phyloP scores from a whole-genome alignment of 805 yeast species.

The Zygosaccharomyces bailii region DNA sequence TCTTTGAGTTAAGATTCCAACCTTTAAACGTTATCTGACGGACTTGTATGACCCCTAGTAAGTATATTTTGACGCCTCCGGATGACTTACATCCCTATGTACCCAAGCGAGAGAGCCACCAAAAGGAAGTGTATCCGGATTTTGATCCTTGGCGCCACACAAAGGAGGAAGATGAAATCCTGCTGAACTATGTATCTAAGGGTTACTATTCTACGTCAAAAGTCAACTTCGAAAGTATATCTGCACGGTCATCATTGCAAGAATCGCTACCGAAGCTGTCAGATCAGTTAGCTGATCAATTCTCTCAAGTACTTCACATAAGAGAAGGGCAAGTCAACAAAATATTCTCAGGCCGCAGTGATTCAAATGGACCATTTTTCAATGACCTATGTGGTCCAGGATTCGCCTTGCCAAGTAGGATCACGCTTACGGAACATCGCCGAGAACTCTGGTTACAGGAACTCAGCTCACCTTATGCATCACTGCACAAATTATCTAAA shows the following conservation, averaged over 20 bases:
- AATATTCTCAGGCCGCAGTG: conserved; percentile 20
- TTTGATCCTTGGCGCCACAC: conserved; percentile 37
- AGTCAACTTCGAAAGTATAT: conserved; percentile 37
- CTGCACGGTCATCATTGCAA: conserved; percentile 37
- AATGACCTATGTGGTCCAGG: conserved; percentile 33
- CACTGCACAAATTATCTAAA: conserved; percentile 64
- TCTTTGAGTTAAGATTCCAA: too few relatives aligned
- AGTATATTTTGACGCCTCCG: conserved; percentile 34
- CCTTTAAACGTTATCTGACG: conserved; percentile 1
- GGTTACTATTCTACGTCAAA: conserved; percentile 35
- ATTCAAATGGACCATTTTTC: conserved; percentile 11
- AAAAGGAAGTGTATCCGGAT: conserved; percentile 30
- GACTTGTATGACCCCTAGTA: conserved; percentile 22
- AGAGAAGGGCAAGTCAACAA: conserved; percentile 34
- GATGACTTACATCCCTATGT: conserved; percentile 34
- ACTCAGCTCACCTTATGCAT: conserved; percentile 62
- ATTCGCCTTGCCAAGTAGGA: conserved; percentile 45
- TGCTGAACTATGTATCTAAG: conserved; percentile 33
- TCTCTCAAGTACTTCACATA: conserved; percentile 29
- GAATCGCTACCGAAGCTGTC: conserved; percentile 34
- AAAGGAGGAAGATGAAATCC: conserved; percentile 31
- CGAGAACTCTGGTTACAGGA: conserved; percentile 83
- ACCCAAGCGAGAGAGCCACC: conserved; percentile 11
- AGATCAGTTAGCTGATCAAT: conserved; percentile 28
- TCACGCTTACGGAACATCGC: conserved; percentile 83